These are phyloP conservation scores for Fusarium sp. DNA, from an alignment of 2,329 filamentous ascomycete genomes.

Conservation along the genomic window DNA sequence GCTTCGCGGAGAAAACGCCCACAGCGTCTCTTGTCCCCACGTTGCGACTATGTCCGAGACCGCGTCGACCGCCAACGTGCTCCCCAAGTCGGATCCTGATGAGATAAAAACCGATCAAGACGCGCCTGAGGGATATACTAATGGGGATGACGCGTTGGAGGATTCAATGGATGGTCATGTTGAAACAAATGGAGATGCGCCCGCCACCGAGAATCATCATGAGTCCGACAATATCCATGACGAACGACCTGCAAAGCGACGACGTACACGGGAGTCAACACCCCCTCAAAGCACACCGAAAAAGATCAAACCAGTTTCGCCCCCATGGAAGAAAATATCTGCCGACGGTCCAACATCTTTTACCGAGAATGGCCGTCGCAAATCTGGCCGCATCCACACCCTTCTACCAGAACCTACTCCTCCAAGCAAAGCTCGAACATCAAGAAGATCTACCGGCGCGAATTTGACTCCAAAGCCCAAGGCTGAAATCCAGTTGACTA, in stretches of 20 bases:
- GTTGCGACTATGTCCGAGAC: slow-evolving; percentile 68
- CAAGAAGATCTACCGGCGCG: slow-evolving; percentile 55
- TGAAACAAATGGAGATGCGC: slow-evolving; percentile 42
- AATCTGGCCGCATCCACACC: slow-evolving; percentile 72
- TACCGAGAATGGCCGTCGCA: slow-evolving; percentile 76
- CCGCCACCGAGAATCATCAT: slow-evolving; percentile 49
- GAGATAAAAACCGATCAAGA: slow-evolving; percentile 42
- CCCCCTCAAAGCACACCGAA: slow-evolving; percentile 52
- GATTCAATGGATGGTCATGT: slow-evolving; percentile 20
- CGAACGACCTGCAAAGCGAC: slow-evolving; percentile 72
- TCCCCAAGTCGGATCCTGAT: slow-evolving; percentile 47
- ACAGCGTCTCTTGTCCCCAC: slow-evolving; percentile 56
- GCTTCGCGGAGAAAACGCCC: slow-evolving; percentile 65
- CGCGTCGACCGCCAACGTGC: slow-evolving; percentile 64
- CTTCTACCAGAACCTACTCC: slow-evolving; percentile 65
- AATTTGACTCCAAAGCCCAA: slow-evolving; percentile 50
- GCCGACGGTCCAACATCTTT: slow-evolving; percentile 91
- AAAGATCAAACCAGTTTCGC: slow-evolving; percentile 71
- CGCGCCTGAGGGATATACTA: slow-evolving; percentile 30
- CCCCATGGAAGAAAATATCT: slow-evolving; percentile 90
- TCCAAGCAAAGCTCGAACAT: slow-evolving; percentile 62
- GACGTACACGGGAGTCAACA: slow-evolving; percentile 65
- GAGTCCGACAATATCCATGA: slow-evolving; percentile 55
- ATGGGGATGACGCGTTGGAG: slow-evolving; percentile 36
- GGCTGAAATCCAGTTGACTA: slow-evolving; percentile 42